Evolutionary conservation across 176 grass and related monocot genomes (phyloP).

Genomic region (Eragrostis curvula): DNA sequence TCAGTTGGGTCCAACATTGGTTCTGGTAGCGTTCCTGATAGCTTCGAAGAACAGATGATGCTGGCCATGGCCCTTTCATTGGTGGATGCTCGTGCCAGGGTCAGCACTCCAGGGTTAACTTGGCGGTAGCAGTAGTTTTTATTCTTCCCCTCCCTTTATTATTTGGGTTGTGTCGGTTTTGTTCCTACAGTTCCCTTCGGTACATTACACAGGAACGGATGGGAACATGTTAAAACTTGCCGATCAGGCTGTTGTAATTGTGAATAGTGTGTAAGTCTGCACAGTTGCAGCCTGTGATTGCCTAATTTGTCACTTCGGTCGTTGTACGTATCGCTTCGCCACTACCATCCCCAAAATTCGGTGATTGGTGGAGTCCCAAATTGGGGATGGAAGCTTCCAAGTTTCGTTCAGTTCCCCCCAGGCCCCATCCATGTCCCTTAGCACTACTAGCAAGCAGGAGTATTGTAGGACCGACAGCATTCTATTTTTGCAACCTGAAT

Average conservation of each 20-base stretch:
- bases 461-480: too few relatives aligned
- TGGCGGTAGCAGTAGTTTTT: slow-evolving; percentile 41
- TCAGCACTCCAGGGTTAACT: slow-evolving; percentile 41
- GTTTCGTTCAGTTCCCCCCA: too few relatives aligned
- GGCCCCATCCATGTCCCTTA: too few relatives aligned
- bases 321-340: too few relatives aligned
- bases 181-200: slow-evolving; percentile 30
- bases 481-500: too few relatives aligned
- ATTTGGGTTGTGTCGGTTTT: slow-evolving; percentile 34
- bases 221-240: background rate
- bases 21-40: slow-evolving; percentile 65
- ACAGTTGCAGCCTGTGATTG: slow-evolving; percentile 26
- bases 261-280: slow-evolving; percentile 49
- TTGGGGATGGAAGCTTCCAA: too few relatives aligned
- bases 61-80: slow-evolving; percentile 83
- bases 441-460: too few relatives aligned
- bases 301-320: too few relatives aligned
- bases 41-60: slow-evolving; percentile 96
- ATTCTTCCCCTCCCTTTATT: slow-evolving; percentile 11
- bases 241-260: background rate
- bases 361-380: too few relatives aligned
- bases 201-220: slow-evolving; percentile 39
- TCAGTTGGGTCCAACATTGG: slow-evolving; percentile 32
- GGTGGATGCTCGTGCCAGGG: slow-evolving; percentile 61
- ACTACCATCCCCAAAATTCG: too few relatives aligned